phyloP scores from a whole-genome alignment of 2,329 filamentous ascomycete genomes.

The Pseudocercospora vitis region DNA sequence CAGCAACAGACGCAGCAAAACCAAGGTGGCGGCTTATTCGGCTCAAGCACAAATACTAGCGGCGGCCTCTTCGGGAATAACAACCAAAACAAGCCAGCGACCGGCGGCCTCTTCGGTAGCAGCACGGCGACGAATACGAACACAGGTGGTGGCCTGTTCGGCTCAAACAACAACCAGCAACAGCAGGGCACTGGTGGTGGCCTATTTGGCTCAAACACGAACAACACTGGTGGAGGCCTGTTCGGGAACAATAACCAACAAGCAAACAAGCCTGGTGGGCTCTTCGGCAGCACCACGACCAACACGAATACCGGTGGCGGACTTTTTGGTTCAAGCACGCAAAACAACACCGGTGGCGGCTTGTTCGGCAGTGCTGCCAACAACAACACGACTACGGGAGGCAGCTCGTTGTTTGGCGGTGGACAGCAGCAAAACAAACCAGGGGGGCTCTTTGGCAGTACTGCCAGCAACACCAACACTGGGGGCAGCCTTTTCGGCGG shows the following conservation, averaged over 20 bases:
- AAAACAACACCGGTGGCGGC: slow-evolving; percentile 35
- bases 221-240: slow-evolving; percentile 35
- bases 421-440: slow-evolving; percentile 44
- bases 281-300: slow-evolving; percentile 40
- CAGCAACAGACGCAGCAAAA: slow-evolving; percentile 20
- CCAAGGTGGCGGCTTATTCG: slow-evolving; percentile 33
- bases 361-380: slow-evolving; percentile 42
- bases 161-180: slow-evolving; percentile 22
- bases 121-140: slow-evolving; percentile 30
- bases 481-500: slow-evolving; percentile 36
- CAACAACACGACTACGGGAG: slow-evolving; percentile 28
- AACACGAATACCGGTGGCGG: slow-evolving; percentile 34
- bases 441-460: slow-evolving; percentile 46
- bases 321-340: slow-evolving; percentile 39
- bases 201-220: slow-evolving; percentile 30
- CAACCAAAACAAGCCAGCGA: slow-evolving; percentile 16
- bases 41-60: slow-evolving; percentile 41
- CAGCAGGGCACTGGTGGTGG: slow-evolving; percentile 23
- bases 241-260: slow-evolving; percentile 45
- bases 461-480: slow-evolving; percentile 36
- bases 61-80: slow-evolving; percentile 38
- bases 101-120: slow-evolving; percentile 42
- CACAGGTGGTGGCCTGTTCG: slow-evolving; percentile 35
- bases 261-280: slow-evolving; percentile 38
- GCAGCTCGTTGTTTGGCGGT: slow-evolving; percentile 35